Base-by-base conservation (phyloP, 2,329 filamentous ascomycete genomes). In the Clathrospora elynae region DNA sequence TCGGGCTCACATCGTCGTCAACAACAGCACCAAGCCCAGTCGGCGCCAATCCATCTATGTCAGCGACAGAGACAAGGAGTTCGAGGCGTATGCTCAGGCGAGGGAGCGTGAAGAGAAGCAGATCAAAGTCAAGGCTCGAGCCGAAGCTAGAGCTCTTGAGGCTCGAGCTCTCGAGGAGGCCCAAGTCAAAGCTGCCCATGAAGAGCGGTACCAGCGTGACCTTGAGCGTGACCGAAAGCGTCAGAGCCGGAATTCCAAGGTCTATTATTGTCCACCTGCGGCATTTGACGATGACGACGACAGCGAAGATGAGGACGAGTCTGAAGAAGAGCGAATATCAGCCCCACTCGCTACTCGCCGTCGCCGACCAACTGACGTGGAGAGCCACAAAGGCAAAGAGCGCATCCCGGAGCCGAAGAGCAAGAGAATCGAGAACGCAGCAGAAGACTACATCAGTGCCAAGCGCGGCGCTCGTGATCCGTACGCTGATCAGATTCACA, bases 371-470 rank as follows among this genome's bases (percentile, higher is more conserved):
- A 64, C 64, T 4, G 59, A 62, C 16, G 33, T 32, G 1, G 59
- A 60, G 11, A 5, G 40, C 10, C 53, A 55, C 32, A 59, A 51
- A 31, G 48, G 50, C 20, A 47, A 54, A 22, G 56, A 62, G 6
- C 49, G 57, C 13, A 33, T 48, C 4, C 32, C 44, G 2, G 56
- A 61, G 28, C 32, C 42, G 13, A 62, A 55, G 32, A 39, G 55
- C 26, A 55, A 45, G 25, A 48, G 39, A 9, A 46, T 37, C 10
- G 49, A 38, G 20, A 51, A 35, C 17, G 55, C 46, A 17, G 62
- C 61, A 10, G 59, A 69, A 37, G 57, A 62, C 4, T 68, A 70
- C 37, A 64, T 66, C 19, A 62, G 51, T 13, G 42, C 43, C 11
- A 56, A 46, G 11, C 66, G 67, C 26, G 67, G 67, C 17, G 59